Evolutionary conservation across 2,329 filamentous ascomycete genomes (phyloP), one percentile per base, ranked within the genome.

Genomic region (Epichloe baconii): DNA sequence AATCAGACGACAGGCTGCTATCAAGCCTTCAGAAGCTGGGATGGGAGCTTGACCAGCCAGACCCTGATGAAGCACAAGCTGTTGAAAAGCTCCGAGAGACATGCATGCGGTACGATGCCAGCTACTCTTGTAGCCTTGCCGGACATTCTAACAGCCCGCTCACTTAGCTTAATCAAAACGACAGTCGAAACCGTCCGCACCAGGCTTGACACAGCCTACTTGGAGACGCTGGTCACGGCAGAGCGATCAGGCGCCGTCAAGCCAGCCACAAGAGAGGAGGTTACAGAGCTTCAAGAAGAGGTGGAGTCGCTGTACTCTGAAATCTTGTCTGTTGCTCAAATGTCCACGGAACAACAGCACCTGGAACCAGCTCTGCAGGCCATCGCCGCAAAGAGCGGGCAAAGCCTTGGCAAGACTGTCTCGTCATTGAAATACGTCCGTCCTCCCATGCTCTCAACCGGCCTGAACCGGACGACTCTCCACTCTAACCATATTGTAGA

Each of bases 221-320:
- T 81, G 1, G 72, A 79, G 47, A 64, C 70, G 2, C 62, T 78
- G 0, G 36, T 61, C 2, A 54, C 57, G 0, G 62, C 59, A 1
- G 63, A 66, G 42, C 58, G 59, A 2, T 59, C 60, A 0, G 61
- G 58, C 0, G 61, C 65, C 40, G 53, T 55, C 10, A 56, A 56
- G 4, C 55, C 61, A 5, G 64, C 62, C 0, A 58, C 63, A 0
- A 55, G 56, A 1, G 68, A 67, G 5, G 75, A 79, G 47, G 70
- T 75, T 10, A 68, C 66, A 14, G 71, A 74, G 3, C 62, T 85
- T 2, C 76, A 82, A 58, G 75, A 77, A 35, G 84, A 87, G 59
- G 70, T 88, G 1, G 81, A 86, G 56, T 85, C 82, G 4, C 69
- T 88, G 3, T 83, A 85, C 57, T 71, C 80, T 0, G 85, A 88